A percentile compares a stretch with the other conserved stretches of the same genome.
Evolutionary conservation across 176 grass and related monocot genomes (phyloP).

Genomic region (Musa troglodytarum): DNA sequence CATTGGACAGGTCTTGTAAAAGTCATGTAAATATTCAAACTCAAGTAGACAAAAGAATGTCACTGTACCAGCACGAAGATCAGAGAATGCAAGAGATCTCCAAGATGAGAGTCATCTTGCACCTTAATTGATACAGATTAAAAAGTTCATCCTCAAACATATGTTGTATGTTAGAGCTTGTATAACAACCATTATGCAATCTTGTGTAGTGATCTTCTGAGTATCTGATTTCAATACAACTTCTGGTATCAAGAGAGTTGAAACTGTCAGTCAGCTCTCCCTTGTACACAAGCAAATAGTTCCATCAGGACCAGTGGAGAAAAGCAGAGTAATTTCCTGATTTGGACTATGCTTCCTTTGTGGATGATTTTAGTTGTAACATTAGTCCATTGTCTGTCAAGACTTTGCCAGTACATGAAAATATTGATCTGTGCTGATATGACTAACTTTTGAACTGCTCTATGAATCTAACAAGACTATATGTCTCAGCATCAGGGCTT

Average conservation of each 20-base stretch:
- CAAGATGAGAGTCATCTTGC: not conserved
- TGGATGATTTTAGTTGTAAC: not conserved
- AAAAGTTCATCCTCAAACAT: not conserved
- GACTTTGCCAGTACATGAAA: too few relatives aligned
- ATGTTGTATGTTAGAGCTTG: not conserved
- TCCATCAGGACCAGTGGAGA: not conserved
- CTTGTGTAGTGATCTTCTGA: not conserved
- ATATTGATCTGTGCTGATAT: not conserved
- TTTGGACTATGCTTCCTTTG: not conserved
- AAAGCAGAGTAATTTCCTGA: not conserved
- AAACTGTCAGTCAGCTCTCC: not conserved
- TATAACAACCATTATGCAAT: not conserved
- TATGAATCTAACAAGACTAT: conserved; percentile 64
- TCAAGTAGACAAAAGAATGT: not conserved
- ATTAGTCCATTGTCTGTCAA: not conserved
- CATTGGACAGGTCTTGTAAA: too few relatives aligned
- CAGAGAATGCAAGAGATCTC: not conserved
- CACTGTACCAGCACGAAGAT: not conserved
- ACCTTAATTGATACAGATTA: not conserved
- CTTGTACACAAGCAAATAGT: not conserved
- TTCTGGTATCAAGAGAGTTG: not conserved
- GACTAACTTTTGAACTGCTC: conserved; percentile 48
- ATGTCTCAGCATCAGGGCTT: conserved; percentile 70
- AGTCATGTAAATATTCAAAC: too few relatives aligned
- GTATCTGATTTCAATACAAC: not conserved